Percentiles rank a stretch among this genome's conserved stretches.
phyloP scores from a whole-genome alignment of 169 alveolate genomes.

The Cryptosporidium sp. region DNA sequence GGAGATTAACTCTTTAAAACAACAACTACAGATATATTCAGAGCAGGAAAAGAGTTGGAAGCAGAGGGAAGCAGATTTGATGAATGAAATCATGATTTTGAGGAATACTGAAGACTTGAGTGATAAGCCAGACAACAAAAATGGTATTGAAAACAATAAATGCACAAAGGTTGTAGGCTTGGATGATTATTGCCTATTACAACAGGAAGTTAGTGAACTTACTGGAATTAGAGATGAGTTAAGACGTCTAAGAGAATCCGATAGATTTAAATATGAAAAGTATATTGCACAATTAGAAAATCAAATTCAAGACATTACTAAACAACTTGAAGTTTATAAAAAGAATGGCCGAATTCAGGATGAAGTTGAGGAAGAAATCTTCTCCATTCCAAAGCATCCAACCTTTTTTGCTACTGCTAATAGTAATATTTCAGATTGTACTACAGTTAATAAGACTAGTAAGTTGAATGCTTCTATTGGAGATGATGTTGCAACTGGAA shows the following conservation, averaged over 20 bases:
- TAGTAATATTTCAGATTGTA: constrained; percentile 26
- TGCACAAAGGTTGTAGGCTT: constrained; percentile 20
- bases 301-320: constrained; percentile 41
- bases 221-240: constrained; percentile 71
- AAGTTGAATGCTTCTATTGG: not conserved
- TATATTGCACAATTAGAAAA: constrained; percentile 53
- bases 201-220: constrained; percentile 74
- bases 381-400: constrained; percentile 24
- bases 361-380: constrained; percentile 62
- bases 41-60: constrained; percentile 67
- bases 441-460: not conserved
- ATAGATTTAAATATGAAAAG: constrained; percentile 41
- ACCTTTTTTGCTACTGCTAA: constrained; percentile 49
- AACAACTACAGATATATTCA: constrained; percentile 60
- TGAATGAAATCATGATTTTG: constrained; percentile 49
- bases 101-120: constrained; percentile 15
- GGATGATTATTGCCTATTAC: constrained; percentile 62
- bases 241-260: constrained; percentile 72
- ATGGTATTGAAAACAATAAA: not conserved
- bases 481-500: not conserved
- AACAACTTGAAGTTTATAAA: constrained; percentile 25
- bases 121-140: not conserved
- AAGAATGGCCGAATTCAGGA: constrained; percentile 42
- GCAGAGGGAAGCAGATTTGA: constrained; percentile 57
- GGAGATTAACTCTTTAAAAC: constrained; percentile 68